Evolutionary conservation across 306 rosid genomes (phyloP).

Genomic region (Mimosa bimucronata): DNA sequence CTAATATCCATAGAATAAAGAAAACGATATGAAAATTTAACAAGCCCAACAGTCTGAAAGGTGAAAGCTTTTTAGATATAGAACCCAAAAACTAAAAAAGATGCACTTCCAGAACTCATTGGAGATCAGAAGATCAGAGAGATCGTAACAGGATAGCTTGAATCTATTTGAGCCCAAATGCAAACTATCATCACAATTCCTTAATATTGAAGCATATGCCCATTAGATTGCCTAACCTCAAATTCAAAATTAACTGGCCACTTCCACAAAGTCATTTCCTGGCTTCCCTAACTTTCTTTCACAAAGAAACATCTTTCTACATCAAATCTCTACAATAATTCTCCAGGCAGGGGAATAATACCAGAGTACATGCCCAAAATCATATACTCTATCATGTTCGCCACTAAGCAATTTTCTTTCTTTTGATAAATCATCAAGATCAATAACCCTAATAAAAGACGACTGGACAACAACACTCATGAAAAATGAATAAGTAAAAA

Average conservation of each 20-base stretch:
- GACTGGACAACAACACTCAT: background rate
- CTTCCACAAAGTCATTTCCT: background rate
- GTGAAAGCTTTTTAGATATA: background rate
- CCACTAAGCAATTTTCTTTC: background rate
- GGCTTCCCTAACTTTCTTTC: background rate
- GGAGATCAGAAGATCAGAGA: background rate
- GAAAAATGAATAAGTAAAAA: background rate
- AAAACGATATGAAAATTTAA: slow-evolving; percentile 12
- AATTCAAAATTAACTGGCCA: background rate
- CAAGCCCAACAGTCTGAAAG: background rate
- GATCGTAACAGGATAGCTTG: background rate
- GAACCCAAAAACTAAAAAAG: background rate
- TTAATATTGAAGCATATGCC: background rate
- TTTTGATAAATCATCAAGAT: background rate
- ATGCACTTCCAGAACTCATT: background rate
- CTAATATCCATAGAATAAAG: slow-evolving; percentile 15
- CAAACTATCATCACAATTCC: background rate
- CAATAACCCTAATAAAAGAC: background rate
- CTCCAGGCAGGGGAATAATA: background rate
- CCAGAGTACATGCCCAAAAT: slow-evolving; percentile 3
- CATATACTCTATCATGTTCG: background rate
- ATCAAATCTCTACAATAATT: background rate
- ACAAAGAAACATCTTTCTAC: background rate
- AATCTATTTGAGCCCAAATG: background rate
- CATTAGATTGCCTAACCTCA: background rate